Base-by-base conservation (phyloP, 2,329 filamentous ascomycete species). In the Fusarium sp. region DNA sequence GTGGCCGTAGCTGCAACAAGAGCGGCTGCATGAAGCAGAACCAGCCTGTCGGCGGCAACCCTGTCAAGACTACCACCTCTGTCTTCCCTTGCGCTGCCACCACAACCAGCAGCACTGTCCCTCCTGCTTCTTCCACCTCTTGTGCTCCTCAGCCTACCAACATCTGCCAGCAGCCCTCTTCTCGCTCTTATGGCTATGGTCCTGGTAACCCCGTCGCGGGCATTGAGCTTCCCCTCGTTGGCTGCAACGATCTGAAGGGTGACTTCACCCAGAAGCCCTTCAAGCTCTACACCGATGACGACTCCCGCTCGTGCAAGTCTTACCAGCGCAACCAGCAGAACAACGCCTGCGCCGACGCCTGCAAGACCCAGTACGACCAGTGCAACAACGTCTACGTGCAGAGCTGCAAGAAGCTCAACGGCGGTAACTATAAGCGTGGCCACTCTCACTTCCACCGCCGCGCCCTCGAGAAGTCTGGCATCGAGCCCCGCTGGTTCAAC, bases 131-230 rank as follows among this genome's bases (percentile, higher is more conserved):
- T 9, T 75, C 78, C 3, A 78, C 81, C 13, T 81, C 82, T 48
- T 83, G 85, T 63, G 82, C 85, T 62, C 86, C 88, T 3, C 80
- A 85, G 37, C 85, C 87, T 2, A 88, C 86, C 66, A 86, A 86
- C 74, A 85, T 90, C 76, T 90, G 88, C 85, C 82, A 79, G 39
- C 87, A 90, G 80, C 86, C 88, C n/a, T 80, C 82, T 62, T 87
- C 83, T 82, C 88, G 89, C 75, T 87, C 88, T 79, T 89, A 88
- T 75, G 91, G 90, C 62, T 96, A 95, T 78, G 91, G 89, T 2
- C 91, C 92, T 2, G 89, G 92, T 39, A 91, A 84, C 60, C 85
- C 87, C 4, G 87, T 89, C 18, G 88, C 87, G 58, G 85, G 83
- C 68, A 89, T 90, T 63, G 81, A 83, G 25, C 81, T 90, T 62